phyloP scores from a whole-genome alignment of 2,329 filamentous ascomycete species.

The Fusarium sacchari region DNA sequence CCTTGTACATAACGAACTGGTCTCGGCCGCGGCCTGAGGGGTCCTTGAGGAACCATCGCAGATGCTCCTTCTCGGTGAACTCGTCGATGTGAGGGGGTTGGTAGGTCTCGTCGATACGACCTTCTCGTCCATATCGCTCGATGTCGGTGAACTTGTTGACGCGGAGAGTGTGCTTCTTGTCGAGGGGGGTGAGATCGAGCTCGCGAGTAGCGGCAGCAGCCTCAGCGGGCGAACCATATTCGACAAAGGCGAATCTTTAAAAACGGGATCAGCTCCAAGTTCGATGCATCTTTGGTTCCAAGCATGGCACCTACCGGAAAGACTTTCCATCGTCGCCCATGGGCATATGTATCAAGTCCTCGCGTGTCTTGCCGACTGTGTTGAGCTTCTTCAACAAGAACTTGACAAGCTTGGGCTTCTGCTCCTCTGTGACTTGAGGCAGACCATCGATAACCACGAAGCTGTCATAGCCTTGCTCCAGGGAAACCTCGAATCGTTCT shows the following conservation, averaged over 20 bases:
- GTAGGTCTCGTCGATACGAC: conserved; percentile 92
- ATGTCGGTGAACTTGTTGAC: conserved; percentile 99
- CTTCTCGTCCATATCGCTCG: conserved; percentile 94
- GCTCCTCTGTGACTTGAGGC: conserved; percentile 87
- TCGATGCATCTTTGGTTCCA: not conserved
- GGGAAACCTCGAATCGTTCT: conserved; percentile 93
- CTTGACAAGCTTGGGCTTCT: conserved; percentile 93
- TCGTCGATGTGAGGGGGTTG: conserved; percentile 81
- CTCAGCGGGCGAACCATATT: conserved; percentile 91
- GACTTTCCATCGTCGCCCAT: conserved; percentile 88
- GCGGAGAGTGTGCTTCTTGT: conserved; percentile 94
- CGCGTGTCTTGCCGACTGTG: conserved; percentile 82
- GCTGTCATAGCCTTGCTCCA: conserved; percentile 95
- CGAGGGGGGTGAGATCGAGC: conserved; percentile 86
- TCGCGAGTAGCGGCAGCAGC: conserved; percentile 89
- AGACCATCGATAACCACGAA: conserved; percentile 97
- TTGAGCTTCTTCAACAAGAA: conserved; percentile 95
- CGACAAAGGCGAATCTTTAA: conserved; percentile 91
- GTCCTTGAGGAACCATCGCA: conserved; percentile 93
- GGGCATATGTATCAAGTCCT: conserved; percentile 94
- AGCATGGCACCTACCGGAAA: conserved; percentile 71
- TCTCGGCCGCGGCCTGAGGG: conserved; percentile 82
- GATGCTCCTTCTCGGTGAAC: conserved; percentile 92
- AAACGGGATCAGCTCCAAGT: conserved; percentile 16
- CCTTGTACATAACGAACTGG: conserved; percentile 94